Conservation (phyloP, 2,329 filamentous ascomycete species). For the Claviceps fusiformis region DNA sequence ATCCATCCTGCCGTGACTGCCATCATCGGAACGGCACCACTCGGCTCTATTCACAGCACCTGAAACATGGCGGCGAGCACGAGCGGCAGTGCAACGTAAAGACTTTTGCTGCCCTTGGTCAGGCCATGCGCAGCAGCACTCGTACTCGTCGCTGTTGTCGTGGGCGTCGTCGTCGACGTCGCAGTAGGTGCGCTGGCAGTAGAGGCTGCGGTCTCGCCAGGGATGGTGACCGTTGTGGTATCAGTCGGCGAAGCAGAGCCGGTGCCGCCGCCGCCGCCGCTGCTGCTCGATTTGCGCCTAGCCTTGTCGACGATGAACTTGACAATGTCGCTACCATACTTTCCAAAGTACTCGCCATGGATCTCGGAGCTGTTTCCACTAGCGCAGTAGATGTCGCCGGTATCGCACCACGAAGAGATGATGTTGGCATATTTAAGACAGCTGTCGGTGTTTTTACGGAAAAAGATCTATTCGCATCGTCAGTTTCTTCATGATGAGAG, state of each 20-base stretch:
- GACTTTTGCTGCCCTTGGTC: background rate
- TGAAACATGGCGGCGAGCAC: constrained; percentile 1
- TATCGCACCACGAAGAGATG: constrained; percentile 28
- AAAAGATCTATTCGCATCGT: constrained; percentile 19
- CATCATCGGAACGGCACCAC: background rate
- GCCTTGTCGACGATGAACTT: constrained; percentile 23
- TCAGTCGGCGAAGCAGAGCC: background rate
- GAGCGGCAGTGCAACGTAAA: constrained; percentile 2
- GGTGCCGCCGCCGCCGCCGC: constrained; percentile 2
- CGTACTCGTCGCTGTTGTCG: background rate
- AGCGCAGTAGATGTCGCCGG: constrained; percentile 28
- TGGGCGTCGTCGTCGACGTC: constrained; percentile 1
- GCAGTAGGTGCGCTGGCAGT: background rate
- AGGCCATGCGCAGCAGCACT: background rate
- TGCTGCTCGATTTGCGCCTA: background rate
- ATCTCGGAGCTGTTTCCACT: constrained; percentile 15
- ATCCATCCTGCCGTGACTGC: background rate
- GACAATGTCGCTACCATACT: constrained; percentile 21
- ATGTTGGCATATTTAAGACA: constrained; percentile 23
- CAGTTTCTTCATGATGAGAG: background rate
- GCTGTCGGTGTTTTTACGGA: constrained; percentile 18
- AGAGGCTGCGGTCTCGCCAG: background rate
- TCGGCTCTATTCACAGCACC: background rate
- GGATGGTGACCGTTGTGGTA: background rate
- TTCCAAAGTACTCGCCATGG: constrained; percentile 22